Conservation (phyloP, 352 stramenopile species). For the Phytophthora citricola region DNA sequence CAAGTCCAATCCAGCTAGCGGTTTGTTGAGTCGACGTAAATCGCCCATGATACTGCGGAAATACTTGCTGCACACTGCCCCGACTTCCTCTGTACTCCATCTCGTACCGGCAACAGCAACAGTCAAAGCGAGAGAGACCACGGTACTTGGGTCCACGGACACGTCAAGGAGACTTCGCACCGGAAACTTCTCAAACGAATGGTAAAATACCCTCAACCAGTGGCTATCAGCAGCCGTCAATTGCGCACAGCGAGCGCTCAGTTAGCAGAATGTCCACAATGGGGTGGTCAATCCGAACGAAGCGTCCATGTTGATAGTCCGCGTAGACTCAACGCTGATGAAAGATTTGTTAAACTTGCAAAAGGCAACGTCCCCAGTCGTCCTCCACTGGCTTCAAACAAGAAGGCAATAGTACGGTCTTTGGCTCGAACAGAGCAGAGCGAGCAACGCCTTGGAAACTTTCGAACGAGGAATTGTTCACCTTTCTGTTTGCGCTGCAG, state of each 20-base stretch:
- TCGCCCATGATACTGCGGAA: conserved; percentile 54
- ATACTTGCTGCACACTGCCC: conserved; percentile 17
- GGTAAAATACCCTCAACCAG: conserved; percentile 48
- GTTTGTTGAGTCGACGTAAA: conserved; percentile 45
- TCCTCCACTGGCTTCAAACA: conserved; percentile 1
- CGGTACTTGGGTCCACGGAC: conserved; percentile 11
- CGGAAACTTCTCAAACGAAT: conserved; percentile 73
- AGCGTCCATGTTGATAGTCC: conserved; percentile 15
- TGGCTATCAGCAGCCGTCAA: conserved; percentile 17
- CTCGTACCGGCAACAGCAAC: conserved; percentile 1
- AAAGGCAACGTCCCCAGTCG: conserved; percentile 18
- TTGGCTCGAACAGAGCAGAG: conserved; percentile 26
- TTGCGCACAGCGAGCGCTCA: conserved; percentile 24
- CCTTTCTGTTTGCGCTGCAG: neutral
- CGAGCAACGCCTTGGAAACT: conserved; percentile 18
- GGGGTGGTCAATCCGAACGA: conserved; percentile 14
- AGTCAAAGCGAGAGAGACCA: conserved; percentile 20
- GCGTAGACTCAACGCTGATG: conserved; percentile 16
- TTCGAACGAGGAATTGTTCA: conserved; percentile 9
- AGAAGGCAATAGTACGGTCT: conserved; percentile 26
- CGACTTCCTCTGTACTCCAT: too few species aligned
- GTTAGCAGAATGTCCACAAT: conserved; percentile 28
- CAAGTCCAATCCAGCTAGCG: conserved; percentile 26
- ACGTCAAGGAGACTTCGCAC: conserved; percentile 37
- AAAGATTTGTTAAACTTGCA: conserved; percentile 36